Percentiles rank a stretch among this genome's conserved stretches.
These are phyloP conservation scores for Pseudognaphalium luteoalbum DNA, from an alignment of 129 eudicot species.

Conservation along the genomic window DNA sequence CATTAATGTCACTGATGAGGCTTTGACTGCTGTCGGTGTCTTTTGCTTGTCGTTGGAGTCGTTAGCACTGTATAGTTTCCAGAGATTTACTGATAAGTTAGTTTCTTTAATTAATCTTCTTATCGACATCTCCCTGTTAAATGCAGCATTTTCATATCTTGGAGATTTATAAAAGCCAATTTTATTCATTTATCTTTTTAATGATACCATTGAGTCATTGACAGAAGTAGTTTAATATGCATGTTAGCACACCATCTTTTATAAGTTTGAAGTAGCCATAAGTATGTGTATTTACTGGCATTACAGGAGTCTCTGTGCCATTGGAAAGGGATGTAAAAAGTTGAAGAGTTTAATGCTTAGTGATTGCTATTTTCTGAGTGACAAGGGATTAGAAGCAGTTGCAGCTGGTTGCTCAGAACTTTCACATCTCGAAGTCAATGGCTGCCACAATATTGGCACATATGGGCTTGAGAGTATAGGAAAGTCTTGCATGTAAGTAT, in stretches of 20 bases:
- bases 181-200: not conserved
- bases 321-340: slow-evolving; percentile 87
- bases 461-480: slow-evolving; percentile 79
- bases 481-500: slow-evolving; percentile 70
- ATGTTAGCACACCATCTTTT: not conserved
- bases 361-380: slow-evolving; percentile 79
- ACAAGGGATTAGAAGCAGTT: slow-evolving; percentile 81
- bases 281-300: slow-evolving; percentile 18
- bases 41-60: slow-evolving; percentile 67
- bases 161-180: not conserved
- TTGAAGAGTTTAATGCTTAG: slow-evolving; percentile 73
- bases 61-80: slow-evolving; percentile 75
- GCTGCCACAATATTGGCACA: slow-evolving; percentile 91
- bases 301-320: slow-evolving; percentile 78
- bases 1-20: slow-evolving; percentile 74
- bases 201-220: not conserved
- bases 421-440: slow-evolving; percentile 89
- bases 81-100: slow-evolving; percentile 81
- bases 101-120: slow-evolving; percentile 6
- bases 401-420: slow-evolving; percentile 95
- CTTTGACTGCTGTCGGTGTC: slow-evolving; percentile 65
- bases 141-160: not conserved
- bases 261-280: slow-evolving; percentile 1
- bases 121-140: not conserved
- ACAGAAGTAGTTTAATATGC: slow-evolving; percentile 2